Conservation (phyloP, 2,329 filamentous ascomycete genomes). For the Neocatenulostroma microsporum region DNA sequence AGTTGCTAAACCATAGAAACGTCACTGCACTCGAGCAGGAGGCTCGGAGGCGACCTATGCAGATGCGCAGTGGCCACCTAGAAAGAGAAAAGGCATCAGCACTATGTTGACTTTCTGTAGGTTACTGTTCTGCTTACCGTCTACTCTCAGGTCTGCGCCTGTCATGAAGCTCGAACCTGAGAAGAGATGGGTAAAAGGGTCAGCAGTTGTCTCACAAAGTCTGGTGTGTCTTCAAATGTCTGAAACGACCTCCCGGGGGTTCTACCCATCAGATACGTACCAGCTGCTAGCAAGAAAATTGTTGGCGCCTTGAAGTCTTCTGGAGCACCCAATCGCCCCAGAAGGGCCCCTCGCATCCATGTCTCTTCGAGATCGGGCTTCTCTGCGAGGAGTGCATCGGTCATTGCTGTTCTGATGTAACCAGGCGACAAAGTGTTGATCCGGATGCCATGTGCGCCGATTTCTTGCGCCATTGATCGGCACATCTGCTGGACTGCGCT, state of each 20-base stretch:
- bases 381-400: constrained; percentile 28
- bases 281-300: constrained; percentile 59
- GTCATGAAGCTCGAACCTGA: constrained; percentile 65
- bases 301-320: constrained; percentile 59
- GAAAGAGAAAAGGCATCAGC: no score
- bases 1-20: no score
- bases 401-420: constrained; percentile 32
- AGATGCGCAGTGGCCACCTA: constrained; percentile 48
- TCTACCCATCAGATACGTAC: no score
- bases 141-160: constrained; percentile 59
- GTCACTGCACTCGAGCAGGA: no score
- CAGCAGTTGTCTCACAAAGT: no score
- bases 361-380: constrained; percentile 46
- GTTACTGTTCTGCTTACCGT: no score
- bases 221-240: no score
- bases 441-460: constrained; percentile 33
- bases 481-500: constrained; percentile 47
- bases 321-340: constrained; percentile 47
- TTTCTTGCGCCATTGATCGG: constrained; percentile 48
- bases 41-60: constrained; percentile 7
- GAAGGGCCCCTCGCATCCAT: constrained; percentile 48
- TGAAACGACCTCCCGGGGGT: no score
- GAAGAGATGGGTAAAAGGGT: no score
- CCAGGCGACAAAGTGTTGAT: constrained; percentile 29
- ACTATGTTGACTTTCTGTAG: no score